A percentile compares a stretch with the other conserved stretches of the same genome.
Conservation (phyloP, 2,329 filamentous ascomycete genomes). For the Triangularia verruculosa region DNA sequence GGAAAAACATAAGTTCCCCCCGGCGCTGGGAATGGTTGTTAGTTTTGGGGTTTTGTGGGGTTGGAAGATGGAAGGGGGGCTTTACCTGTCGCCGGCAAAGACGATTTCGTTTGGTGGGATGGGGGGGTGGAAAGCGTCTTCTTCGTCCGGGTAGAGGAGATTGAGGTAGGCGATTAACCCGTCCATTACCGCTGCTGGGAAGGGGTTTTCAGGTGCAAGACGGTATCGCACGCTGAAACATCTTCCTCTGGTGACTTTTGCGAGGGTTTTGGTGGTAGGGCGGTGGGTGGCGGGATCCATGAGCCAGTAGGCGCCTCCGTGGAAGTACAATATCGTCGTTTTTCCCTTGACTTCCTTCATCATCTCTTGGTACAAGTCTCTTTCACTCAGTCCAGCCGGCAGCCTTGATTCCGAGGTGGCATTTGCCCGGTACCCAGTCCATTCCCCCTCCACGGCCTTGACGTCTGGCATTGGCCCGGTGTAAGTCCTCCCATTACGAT, state of each 20-base stretch:
- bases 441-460: conserved; percentile 64
- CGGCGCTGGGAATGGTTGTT: conserved; percentile 53
- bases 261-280: conserved; percentile 55
- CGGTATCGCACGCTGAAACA: conserved; percentile 73
- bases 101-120: conserved; percentile 65
- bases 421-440: conserved; percentile 65
- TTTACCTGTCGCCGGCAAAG: conserved; percentile 65
- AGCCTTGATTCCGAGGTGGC: conserved; percentile 49
- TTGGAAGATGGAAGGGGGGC: background rate
- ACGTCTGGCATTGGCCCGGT: conserved; percentile 47
- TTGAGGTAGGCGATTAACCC: conserved; percentile 69
- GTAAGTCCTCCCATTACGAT: conserved; percentile 5
- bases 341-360: conserved; percentile 64
- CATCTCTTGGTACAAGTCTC: conserved; percentile 62
- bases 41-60: background rate
- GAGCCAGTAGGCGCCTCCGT: conserved; percentile 73
- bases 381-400: conserved; percentile 55
- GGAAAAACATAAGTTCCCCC: conserved; percentile 66
- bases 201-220: conserved; percentile 70
- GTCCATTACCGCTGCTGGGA: conserved; percentile 72
- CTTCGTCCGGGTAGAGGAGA: conserved; percentile 65
- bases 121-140: conserved; percentile 63
- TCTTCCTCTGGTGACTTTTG: conserved; percentile 63
- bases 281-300: conserved; percentile 69
- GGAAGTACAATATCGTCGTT: conserved; percentile 68